These are phyloP conservation scores for Rhizopogon sp. DNA, from an alignment of 768 basidiomycete species.

Conservation along the genomic window DNA sequence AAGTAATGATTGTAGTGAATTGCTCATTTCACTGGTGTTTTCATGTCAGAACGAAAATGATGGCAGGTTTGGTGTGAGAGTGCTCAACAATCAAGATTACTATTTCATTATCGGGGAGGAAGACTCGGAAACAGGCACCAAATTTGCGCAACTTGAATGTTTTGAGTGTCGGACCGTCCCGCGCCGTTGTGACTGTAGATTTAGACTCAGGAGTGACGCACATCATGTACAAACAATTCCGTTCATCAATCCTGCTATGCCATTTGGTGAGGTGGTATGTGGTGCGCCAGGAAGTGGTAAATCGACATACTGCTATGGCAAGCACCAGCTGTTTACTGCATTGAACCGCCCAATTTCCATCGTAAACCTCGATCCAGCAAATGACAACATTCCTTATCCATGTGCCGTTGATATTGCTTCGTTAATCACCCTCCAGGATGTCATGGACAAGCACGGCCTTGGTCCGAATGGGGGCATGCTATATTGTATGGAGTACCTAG, in stretches of 20 bases:
- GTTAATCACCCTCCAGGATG: constrained; percentile 83
- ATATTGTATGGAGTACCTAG: constrained; percentile 95
- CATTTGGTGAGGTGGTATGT: constrained; percentile 84
- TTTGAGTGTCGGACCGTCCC: too few relatives aligned
- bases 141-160: too few relatives aligned
- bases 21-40: too few relatives aligned
- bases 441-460: constrained; percentile 76
- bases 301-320: constrained; percentile 85
- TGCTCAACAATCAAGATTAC: too few relatives aligned
- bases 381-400: constrained; percentile 85
- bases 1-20: too few relatives aligned
- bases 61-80: too few relatives aligned
- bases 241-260: constrained; percentile 42
- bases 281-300: constrained; percentile 86
- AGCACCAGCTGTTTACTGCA: constrained; percentile 85
- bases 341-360: constrained; percentile 82
- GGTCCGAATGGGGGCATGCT: constrained; percentile 97
- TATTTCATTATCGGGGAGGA: too few relatives aligned
- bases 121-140: too few relatives aligned
- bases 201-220: too few relatives aligned
- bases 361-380: constrained; percentile 96
- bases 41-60: too few relatives aligned
- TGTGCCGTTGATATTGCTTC: constrained; percentile 82
- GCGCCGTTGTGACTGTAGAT: too few relatives aligned
- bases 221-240: too few relatives aligned